Evolutionary conservation across 75 land plant genomes (phyloP), one percentile per base, ranked within the genome.

Genomic region (Picea glauca): DNA sequence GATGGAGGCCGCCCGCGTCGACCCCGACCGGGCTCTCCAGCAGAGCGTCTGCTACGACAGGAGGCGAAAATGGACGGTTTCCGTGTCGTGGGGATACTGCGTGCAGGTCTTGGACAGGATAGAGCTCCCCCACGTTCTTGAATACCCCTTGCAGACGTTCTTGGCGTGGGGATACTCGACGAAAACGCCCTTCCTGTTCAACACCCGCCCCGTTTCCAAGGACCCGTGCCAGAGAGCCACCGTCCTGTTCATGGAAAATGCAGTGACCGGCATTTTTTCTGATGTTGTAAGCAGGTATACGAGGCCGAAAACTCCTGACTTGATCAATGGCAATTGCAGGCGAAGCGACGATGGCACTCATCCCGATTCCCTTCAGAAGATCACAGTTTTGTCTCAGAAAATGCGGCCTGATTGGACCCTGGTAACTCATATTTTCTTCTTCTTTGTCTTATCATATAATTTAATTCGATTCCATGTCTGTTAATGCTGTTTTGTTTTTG

Each of bases 31-130:
- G 3, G 60, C 89, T 11, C 72, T 94, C 0, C 98, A 94, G 62
- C 98, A 91, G 58, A 82, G 83, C 26, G 83, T 94, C 21, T 94
- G 98, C 87, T 91, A 94, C 63, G 83, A 86, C 77, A 72, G 46
- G 43, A 62, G 15, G 13, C 59, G 4, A 3, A 81, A 83, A 62
- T 86, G 91, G 89, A 80, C 96, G 2, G 56, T 93, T 20, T 89
- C 96, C 1, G 60, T 93, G 12, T 86, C 98, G 3, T 94, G 90
- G 90, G 96, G 92, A 46, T 94, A 89, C 76, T 75, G 83, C 0
- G 85, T 84, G 12, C 88, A 92, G 23, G 76, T 92, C 17, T 93
- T 90, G 56, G 85, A 86, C 65, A 81, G 68, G 2, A 75, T 93
- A 1, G 46, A 78, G 13, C 83, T 85, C 23, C 88, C 93, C 46